These are phyloP conservation scores for Fusarium sublunatum DNA, from an alignment of 2,329 filamentous ascomycete genomes.

Conservation along the genomic window DNA sequence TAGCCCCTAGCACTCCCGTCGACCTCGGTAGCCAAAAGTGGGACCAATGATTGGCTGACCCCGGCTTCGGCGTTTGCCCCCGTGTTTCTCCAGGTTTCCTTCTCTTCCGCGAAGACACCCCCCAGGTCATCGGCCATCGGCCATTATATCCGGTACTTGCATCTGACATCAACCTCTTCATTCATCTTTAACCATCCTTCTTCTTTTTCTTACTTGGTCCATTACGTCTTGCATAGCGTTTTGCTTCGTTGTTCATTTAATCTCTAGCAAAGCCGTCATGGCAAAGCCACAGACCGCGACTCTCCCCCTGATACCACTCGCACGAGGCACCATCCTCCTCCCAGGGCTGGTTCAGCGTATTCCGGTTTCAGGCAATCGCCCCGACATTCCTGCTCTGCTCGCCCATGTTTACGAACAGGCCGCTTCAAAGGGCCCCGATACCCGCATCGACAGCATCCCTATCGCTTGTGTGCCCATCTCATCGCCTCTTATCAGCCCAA, in stretches of 20 bases:
- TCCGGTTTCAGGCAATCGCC: constrained; percentile 79
- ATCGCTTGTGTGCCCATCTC: constrained; percentile 89
- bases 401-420: constrained; percentile 85
- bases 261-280: constrained; percentile 45
- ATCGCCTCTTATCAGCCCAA: constrained; percentile 77
- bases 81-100: constrained; percentile 47
- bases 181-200: constrained; percentile 15
- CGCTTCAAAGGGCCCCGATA: constrained; percentile 72
- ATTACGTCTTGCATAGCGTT: constrained; percentile 24
- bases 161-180: constrained; percentile 42
- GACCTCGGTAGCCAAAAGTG: constrained; percentile 42
- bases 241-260: constrained; percentile 3
- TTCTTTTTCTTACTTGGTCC: constrained; percentile 3
- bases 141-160: constrained; percentile 28
- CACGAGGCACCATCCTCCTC: constrained; percentile 82
- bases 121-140: constrained; percentile 22
- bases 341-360: constrained; percentile 89
- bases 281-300: constrained; percentile 57
- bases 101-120: constrained; percentile 25
- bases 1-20: not conserved
- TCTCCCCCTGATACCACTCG: constrained; percentile 84
- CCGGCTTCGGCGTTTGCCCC: constrained; percentile 44
- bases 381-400: constrained; percentile 89
- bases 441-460: constrained; percentile 74
- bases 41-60: constrained; percentile 29